These are phyloP conservation scores for Phytophthora capsici DNA, from an alignment of 352 stramenopile genomes.

Conservation along the genomic window DNA sequence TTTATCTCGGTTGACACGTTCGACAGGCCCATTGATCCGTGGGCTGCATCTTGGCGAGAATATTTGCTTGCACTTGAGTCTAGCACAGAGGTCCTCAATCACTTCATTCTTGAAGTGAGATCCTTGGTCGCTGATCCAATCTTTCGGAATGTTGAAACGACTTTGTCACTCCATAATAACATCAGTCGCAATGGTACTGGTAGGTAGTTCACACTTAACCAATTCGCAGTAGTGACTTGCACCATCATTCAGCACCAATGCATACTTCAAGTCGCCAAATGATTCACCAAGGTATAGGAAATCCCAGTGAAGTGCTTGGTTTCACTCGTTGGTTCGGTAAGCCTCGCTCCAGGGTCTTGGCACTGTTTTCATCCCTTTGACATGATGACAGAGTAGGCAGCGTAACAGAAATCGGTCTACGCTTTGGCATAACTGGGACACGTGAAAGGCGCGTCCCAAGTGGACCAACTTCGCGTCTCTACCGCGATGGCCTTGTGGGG, in stretches of 20 bases:
- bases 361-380: neutral
- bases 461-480: neutral
- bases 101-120: slow-evolving; percentile 43
- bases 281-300: neutral
- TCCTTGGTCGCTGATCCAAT: slow-evolving; percentile 40
- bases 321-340: neutral
- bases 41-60: slow-evolving; percentile 37
- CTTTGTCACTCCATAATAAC: slow-evolving; percentile 36
- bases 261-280: neutral
- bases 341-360: neutral
- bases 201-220: slow-evolving; percentile 26
- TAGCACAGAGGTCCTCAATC: slow-evolving; percentile 22
- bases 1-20: no score
- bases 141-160: slow-evolving; percentile 29
- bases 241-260: slow-evolving; percentile 31
- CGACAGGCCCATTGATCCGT: slow-evolving; percentile 41
- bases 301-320: no score
- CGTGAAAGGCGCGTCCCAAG: neutral
- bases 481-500: neutral
- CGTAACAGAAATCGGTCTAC: neutral
- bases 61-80: slow-evolving; percentile 33
- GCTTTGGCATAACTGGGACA: neutral
- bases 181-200: slow-evolving; percentile 19
- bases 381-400: neutral
- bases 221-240: slow-evolving; percentile 39